Evolutionary conservation across 345 rosid species (phyloP).

Genomic region (Combretum micranthum): DNA sequence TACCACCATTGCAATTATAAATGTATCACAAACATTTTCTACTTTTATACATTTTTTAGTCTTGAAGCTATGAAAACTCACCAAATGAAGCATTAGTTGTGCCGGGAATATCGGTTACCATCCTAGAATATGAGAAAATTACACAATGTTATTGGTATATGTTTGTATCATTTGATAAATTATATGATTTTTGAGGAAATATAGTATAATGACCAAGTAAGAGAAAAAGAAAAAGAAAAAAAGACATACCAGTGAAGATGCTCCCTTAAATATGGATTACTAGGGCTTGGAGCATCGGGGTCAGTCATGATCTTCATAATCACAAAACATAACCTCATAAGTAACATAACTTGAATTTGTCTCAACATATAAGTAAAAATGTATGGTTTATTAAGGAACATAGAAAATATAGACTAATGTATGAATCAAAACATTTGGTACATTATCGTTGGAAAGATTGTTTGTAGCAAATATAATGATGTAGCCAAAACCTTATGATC

Average conservation of each 20-base stretch:
- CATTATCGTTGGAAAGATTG: not conserved
- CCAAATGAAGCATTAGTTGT: slow-evolving; percentile 86
- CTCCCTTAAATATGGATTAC: slow-evolving; percentile 73
- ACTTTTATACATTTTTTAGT: too few species aligned
- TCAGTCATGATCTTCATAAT: slow-evolving; percentile 64
- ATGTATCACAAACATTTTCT: too few species aligned
- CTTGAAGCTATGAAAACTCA: slow-evolving; percentile 18
- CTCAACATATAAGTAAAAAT: not conserved
- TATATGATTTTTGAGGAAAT: not conserved
- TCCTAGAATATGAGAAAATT: slow-evolving; percentile 39
- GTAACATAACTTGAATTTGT: not conserved
- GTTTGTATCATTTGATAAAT: not conserved
- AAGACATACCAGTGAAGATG: slow-evolving; percentile 72
- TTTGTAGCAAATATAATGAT: too few species aligned
- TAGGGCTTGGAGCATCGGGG: slow-evolving; percentile 97
- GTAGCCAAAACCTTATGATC: too few species aligned
- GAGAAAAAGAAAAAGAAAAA: not conserved
- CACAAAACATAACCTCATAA: not conserved
- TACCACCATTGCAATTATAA: too few species aligned
- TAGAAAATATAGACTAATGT: not conserved
- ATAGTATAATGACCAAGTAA: not conserved
- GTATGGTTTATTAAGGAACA: not conserved
- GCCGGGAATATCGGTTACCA: slow-evolving; percentile 89
- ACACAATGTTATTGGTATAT: not conserved
- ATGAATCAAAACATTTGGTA: not conserved